Evolutionary conservation across 2,329 filamentous ascomycete species (phyloP), one percentile per base, ranked within the genome.

Genomic region (Diaporthe amygdali): DNA sequence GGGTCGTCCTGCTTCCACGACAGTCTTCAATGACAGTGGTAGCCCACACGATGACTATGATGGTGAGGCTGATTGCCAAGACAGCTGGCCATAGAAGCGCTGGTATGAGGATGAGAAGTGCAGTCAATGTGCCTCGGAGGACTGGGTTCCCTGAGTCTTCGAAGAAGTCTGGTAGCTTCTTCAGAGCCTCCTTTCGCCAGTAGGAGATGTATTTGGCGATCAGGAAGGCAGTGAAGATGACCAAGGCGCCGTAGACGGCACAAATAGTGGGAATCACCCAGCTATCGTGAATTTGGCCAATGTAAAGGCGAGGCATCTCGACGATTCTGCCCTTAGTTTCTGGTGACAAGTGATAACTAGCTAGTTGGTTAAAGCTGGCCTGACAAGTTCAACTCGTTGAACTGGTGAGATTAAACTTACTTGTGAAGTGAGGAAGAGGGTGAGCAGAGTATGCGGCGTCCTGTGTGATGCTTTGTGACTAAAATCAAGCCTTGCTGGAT

Each of bases 1-100:
- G 4, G 3, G 7, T 3, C 2, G 7, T 3, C 2, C 30, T 20
- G 8, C 30, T 2, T 3, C 2, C 10, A 25, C 27, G 52, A 1
- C 5, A 25, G 2, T 22, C 1, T 2, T 25, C 4, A 17, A n/a
- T 46, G 22, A 44, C 8, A 5, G 37, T 1, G 3, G 2, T 17
- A 10, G 22, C 8, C 25, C 39, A 30, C 7, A 5, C 3, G 25
- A n/a, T 20, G 25, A 10, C 17, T 15, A 46, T 61, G 55, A 8
- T 10, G 34, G 17, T 15, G 1, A 41, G 0, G 22, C 5, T 41
- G 4, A 27, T 20, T 20, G 39, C 39, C 25, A 61, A 1, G 6
- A 44, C n/a, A 1, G 32, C 1, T 30, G 39, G 55, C 34, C 39
- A 44, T 1, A 44, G 8, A 10, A 61, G 25, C 9, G 55, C 27